Evolutionary conservation across 148 eudicot species (phyloP), one percentile per base, ranked within the genome.

Genomic region (Vaccinium macrocarpon): DNA sequence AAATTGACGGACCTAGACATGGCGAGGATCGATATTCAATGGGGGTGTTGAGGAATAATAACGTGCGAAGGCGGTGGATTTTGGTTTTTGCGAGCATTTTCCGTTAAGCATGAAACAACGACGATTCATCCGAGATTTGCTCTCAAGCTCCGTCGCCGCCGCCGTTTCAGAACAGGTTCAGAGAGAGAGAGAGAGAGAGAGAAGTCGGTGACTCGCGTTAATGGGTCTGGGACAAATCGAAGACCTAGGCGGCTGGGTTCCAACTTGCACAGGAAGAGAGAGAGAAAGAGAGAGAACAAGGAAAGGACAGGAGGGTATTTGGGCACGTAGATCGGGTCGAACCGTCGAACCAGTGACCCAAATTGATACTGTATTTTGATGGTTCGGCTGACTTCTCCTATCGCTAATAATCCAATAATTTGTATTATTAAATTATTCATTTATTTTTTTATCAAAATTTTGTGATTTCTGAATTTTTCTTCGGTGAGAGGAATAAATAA

Each of bases 1-100:
- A 59, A 59, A 25, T 2, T 16, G 50, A 75, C 74, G 59, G 56
- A 83, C 85, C 85, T 83, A 13, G 81, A 83, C 85, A 83, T 83
- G 73, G 27, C 80, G 57, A 76, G 6, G 81, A 25, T 75, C 27
- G 85, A 38, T n/a, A 14, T 57, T 83, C 73, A 48, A 61, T 27
- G 25, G 57, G 49, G 38, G 12, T 9, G 79, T 50, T 35, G 29
- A 13, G 29, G 51, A 82, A 6, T 19, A 32, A n/a, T 19, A 71
- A 32, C 2, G 18, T 72, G 64, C 50, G 66, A 50, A 73, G n/a
- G 29, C 48, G 79, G 19, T 73, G 71, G 18, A 21, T 1, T 29
- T 19, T 23, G 52, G 72, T 76, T 18, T 35, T 76, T 75, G 56
- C 80, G 7, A 83, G 27, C 85, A 83, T 83, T 27, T 75, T 83